Base-by-base conservation (phyloP, 2,329 filamentous ascomycete genomes). In the Fusarium sambucinum region DNA sequence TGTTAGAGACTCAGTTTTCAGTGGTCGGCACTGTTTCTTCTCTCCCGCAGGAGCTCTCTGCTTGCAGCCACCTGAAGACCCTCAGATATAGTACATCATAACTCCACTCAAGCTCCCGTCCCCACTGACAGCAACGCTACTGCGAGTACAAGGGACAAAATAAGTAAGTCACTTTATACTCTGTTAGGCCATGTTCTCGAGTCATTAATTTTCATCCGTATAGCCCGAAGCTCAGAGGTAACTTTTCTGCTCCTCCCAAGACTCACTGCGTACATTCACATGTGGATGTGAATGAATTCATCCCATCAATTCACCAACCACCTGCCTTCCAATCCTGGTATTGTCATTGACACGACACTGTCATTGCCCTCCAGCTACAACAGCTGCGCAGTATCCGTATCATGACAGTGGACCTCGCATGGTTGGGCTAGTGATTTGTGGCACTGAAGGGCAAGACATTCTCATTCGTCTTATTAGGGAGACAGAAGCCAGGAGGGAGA, bases 401-500 rank as follows among this genome's bases (percentile, higher is more conserved):
- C 52, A 66, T 69, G 67, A 70, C 63, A 51, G 58, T 57, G 55
- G 66, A 60, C 64, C 59, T 55, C 35, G 47, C 61, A 50, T 55
- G 63, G 54, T 55, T 67, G 54, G 42, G 57, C 38, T 51, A 59
- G 66, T 69, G 66, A 68, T 60, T 68, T 55, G 67, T 69, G 63
- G 66, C 66, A 68, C 47, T 57, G 41, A 44, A 56, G 53, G 46
- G 63, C 58, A 60, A 70, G 67, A 68, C 68, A 70, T 58, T 47
- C 33, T 47, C 33, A 51, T 40, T 25, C 45, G 66, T 63, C 48
- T 38, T 38, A 37, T 50, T 44, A 63, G 53, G 40, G 62, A 70
- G 54, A 59, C 46, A 27, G 37, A 51, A 12, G 32, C 13, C 33
- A 51, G 60, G 60, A 64, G 61, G 52, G 61, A 61, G 63, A 67